Conservation (phyloP, 306 rosid species). For the Hippophae tibetana region DNA sequence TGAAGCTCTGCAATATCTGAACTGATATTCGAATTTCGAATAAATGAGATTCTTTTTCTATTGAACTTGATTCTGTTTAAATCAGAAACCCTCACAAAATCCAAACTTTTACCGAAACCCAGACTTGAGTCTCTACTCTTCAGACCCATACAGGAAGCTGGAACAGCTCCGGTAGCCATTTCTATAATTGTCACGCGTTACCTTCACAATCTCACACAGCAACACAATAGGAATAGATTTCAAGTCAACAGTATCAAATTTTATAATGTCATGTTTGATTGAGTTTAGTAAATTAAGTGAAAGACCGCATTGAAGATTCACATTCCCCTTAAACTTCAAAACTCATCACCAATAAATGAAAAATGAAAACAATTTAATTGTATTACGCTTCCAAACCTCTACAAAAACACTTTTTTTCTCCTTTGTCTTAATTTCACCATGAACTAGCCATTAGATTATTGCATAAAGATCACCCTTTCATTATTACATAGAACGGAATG, state of each 20-base stretch:
- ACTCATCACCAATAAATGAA: no score
- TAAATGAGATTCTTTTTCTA: constrained; percentile 49
- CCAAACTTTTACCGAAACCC: constrained; percentile 61
- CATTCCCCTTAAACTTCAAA: no score
- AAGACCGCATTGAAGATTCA: no score
- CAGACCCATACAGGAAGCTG: constrained; percentile 50
- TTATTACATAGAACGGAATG: no score
- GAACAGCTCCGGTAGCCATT: constrained; percentile 77
- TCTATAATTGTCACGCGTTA: constrained; percentile 15
- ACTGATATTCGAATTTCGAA: constrained; percentile 61
- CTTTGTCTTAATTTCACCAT: no score
- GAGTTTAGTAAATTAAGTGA: not conserved
- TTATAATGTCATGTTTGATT: not conserved
- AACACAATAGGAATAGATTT: constrained; percentile 15
- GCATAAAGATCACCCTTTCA: no score
- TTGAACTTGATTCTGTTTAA: constrained; percentile 39
- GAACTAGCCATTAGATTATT: no score
- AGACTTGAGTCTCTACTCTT: constrained; percentile 53
- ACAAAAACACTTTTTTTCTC: no score
- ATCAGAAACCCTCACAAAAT: constrained; percentile 65
- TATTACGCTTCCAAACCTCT: no score
- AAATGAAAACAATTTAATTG: no score
- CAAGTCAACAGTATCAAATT: not conserved
- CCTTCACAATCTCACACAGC: constrained; percentile 29
- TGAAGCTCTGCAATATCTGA: constrained; percentile 73